Conservation (phyloP, 169 alveolate genomes). For the Cryptosporidium parvum region DNA sequence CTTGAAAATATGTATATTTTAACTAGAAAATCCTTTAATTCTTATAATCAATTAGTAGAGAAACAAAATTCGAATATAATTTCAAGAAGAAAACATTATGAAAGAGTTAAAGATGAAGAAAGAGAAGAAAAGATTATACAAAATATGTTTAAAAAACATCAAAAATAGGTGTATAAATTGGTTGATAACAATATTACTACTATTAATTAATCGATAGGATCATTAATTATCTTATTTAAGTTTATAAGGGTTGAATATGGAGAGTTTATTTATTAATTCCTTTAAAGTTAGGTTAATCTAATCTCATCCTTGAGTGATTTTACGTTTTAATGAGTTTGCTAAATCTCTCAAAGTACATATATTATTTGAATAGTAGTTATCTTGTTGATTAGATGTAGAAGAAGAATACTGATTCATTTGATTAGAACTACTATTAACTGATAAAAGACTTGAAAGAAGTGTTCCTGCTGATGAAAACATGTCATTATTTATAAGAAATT, state of each 20-base stretch:
- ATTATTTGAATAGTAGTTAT: conserved; percentile 3
- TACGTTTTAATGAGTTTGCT: conserved; percentile 2
- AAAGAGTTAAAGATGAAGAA: conserved; percentile 2
- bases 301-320: neutral
- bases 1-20: conserved; percentile 25
- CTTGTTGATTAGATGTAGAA: neutral
- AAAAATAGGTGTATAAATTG: neutral
- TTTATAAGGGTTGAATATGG: too few relatives aligned
- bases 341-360: conserved; percentile 37
- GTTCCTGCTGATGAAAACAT: conserved; percentile 74
- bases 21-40: conserved; percentile 49
- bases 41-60: conserved; percentile 32
- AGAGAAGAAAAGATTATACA: conserved; percentile 11
- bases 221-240: neutral
- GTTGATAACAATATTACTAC: neutral
- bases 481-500: conserved; percentile 23
- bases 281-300: neutral
- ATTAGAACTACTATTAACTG: neutral
- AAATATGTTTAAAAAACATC: conserved; percentile 37
- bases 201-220: too few relatives aligned
- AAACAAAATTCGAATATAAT: conserved; percentile 4
- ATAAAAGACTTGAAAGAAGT: conserved; percentile 43
- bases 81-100: conserved; percentile 47
- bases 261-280: too few relatives aligned
- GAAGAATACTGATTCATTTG: neutral